phyloP scores from a whole-genome alignment of 352 stramenopile species.

The Aphanomyces invadans region DNA sequence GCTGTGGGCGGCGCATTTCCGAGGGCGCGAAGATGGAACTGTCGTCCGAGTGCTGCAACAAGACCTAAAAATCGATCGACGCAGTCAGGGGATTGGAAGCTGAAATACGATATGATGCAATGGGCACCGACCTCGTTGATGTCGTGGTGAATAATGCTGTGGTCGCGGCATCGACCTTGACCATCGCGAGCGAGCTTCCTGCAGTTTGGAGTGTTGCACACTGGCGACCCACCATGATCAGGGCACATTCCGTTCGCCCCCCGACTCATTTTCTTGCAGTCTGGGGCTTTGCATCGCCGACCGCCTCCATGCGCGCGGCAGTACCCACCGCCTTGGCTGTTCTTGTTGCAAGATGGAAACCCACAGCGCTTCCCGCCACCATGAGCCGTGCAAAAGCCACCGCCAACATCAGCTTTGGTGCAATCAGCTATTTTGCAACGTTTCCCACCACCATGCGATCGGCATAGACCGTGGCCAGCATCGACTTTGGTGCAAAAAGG shows the following conservation, averaged over 20 bases:
- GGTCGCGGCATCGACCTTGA: constrained; percentile 25
- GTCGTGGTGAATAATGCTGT: constrained; percentile 5
- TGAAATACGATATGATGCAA: too few relatives aligned
- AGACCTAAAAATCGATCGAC: background rate
- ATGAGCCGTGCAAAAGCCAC: constrained; percentile 72
- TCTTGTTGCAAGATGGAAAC: constrained; percentile 63
- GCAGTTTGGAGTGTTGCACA: constrained; percentile 53
- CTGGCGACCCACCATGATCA: constrained; percentile 48
- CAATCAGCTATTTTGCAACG: constrained; percentile 50
- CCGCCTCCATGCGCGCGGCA: constrained; percentile 69
- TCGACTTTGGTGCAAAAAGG: constrained; percentile 69
- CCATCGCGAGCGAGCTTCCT: constrained; percentile 46
- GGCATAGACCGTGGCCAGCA: constrained; percentile 61
- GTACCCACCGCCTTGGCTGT: constrained; percentile 73
- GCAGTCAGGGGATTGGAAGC: too few relatives aligned
- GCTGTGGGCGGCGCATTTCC: too few relatives aligned
- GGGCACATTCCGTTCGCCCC: constrained; percentile 52
- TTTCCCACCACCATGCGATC: constrained; percentile 62
- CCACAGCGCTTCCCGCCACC: constrained; percentile 66
- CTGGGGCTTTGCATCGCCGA: constrained; percentile 44
- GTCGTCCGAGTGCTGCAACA: background rate
- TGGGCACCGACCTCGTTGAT: background rate
- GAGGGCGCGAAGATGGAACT: background rate
- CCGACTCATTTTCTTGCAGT: constrained; percentile 49
- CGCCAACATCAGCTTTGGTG: constrained; percentile 70